These are phyloP conservation scores for Ambrosia artemisiifolia DNA, from an alignment of 129 eudicot genomes.

Conservation along the genomic window DNA sequence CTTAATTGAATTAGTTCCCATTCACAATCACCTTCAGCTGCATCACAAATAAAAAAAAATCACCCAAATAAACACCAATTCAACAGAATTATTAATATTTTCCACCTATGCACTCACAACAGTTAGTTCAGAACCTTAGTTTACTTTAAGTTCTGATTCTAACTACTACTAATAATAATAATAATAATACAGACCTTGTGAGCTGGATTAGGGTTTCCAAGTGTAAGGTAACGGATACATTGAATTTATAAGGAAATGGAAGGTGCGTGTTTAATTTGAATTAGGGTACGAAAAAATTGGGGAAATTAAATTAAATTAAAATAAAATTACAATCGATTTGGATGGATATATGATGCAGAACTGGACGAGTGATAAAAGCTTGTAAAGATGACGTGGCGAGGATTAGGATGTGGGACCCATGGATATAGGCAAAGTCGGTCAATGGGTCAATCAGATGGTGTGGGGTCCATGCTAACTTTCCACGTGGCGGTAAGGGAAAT, in stretches of 20 bases:
- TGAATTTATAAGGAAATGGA: constrained; percentile 12
- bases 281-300: constrained; percentile 17
- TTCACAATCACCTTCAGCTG: constrained; percentile 14
- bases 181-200: constrained; percentile 18
- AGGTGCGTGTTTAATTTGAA: constrained; percentile 3
- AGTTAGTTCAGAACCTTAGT: neutral
- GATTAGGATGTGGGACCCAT: constrained; percentile 12
- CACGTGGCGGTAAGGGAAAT: neutral
- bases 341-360: neutral
- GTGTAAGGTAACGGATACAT: constrained; percentile 8
- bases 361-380: neutral
- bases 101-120: neutral
- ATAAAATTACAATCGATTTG: constrained; percentile 11
- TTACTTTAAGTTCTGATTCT: neutral
- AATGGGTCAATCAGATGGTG: neutral
- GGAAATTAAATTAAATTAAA: neutral
- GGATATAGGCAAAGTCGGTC: neutral
- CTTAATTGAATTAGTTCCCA: constrained; percentile 60
- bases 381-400: constrained; percentile 10
- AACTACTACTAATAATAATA: too few species aligned
- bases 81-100: neutral
- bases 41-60: constrained; percentile 7
- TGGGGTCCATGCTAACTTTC: neutral
- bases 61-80: neutral
- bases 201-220: constrained; percentile 9